Evolutionary conservation across 2,329 filamentous ascomycete species (phyloP), one percentile per base, ranked within the genome.

Genomic region (Aspergillus sp.): DNA sequence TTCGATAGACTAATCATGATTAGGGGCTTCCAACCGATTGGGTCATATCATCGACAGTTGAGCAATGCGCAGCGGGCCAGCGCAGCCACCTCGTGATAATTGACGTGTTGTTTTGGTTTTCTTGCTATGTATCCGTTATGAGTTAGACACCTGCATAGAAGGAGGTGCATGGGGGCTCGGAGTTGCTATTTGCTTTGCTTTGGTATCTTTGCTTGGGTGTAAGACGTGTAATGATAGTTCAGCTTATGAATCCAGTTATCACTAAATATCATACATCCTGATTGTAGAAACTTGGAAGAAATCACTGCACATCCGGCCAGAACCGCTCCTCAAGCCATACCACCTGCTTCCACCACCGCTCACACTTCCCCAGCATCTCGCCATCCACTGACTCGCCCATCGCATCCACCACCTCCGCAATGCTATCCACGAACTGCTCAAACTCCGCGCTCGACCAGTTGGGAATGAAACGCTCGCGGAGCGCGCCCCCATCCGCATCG

Each of bases 381-480:
- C 78, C 60, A 51, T 68, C 66, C 50, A 72, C 65, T 49, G 69
- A 62, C 50, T 60, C 68, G 1, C 81, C 80, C 44, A 79, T 75
- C 19, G 76, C 73, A 64, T 87, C 82, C 51, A 86, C 72, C 7
- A 86, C 74, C 19, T 64, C 69, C 22, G 77, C 80, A 50, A 87
- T 73, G 45, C 73, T 69, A 49, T 78, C 71, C 13, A 87, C 84
- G 71, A 87, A 86, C 47, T 60, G 70, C 35, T 74, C 73, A 64
- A 89, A 89, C 60, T 84, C 82, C 2, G 65, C 58, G 56, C 80
- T 83, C 42, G 81, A 84, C 86, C 85, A 89, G 61, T 88, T 88
- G 0, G 80, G 81, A 52, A 89, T 88, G 56, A 89, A 86, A 62
- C 82, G 79, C 46, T 75, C 76, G 51, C 85, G 75, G 66, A 88